Percentiles rank a stretch among this genome's conserved stretches.
These are phyloP conservation scores for Mangifera indica DNA, from an alignment of 345 rosid genomes.

Conservation along the genomic window DNA sequence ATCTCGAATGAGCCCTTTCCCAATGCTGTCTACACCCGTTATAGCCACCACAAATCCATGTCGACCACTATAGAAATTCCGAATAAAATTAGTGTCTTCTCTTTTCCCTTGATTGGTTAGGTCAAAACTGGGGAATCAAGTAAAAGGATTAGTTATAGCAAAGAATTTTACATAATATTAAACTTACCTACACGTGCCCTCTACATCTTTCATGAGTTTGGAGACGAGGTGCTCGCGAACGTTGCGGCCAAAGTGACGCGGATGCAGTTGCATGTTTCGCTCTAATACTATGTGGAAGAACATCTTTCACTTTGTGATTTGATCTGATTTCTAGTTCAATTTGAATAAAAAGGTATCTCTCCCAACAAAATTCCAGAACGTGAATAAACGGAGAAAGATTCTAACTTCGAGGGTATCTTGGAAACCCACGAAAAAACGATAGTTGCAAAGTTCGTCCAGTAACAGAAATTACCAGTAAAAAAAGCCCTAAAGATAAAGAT, in stretches of 20 bases:
- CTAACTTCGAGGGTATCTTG: too few relatives aligned
- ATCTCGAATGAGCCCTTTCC: slow-evolving; percentile 89
- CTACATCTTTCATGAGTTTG: slow-evolving; percentile 90
- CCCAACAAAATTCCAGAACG: neutral
- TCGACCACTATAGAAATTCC: slow-evolving; percentile 53
- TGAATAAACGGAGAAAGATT: neutral
- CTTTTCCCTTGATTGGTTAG: neutral
- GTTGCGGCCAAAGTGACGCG: slow-evolving; percentile 79
- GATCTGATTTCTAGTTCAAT: neutral
- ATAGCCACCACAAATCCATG: slow-evolving; percentile 94
- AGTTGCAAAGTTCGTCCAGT: too few relatives aligned
- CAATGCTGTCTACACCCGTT: slow-evolving; percentile 75
- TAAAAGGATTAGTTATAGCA: neutral
- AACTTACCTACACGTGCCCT: slow-evolving; percentile 81
- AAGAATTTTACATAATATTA: too few relatives aligned
- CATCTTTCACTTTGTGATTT: slow-evolving; percentile 33
- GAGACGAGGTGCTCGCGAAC: slow-evolving; percentile 78
- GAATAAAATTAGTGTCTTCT: neutral
- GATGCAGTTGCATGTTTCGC: slow-evolving; percentile 89
- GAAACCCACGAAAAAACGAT: too few relatives aligned
- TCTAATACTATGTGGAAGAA: slow-evolving; percentile 83
- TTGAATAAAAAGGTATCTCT: neutral
- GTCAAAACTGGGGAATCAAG: neutral
- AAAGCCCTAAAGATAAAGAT: too few relatives aligned
- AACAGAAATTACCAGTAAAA: too few relatives aligned